Evolutionary conservation across 1,284 basidiomycete species (phyloP).

Genomic region (Cutaneotrichosporon mucoides): DNA sequence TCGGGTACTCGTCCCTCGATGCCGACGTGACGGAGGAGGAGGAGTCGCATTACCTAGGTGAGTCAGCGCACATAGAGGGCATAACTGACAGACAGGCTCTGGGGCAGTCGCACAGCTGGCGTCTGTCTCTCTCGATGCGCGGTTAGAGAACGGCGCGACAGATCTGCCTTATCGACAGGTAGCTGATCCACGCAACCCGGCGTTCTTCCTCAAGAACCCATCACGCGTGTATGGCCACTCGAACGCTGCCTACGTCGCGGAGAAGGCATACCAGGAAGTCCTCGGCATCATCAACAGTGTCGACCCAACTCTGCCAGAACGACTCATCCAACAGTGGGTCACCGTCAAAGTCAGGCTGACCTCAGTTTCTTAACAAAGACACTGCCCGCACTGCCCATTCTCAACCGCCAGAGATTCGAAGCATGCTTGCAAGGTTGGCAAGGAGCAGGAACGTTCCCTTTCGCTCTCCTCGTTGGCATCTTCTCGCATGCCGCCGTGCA

Average conservation of each 20-base stretch:
- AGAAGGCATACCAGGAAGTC: slow-evolving; percentile 16
- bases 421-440: slow-evolving; percentile 18
- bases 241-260: slow-evolving; percentile 16
- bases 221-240: slow-evolving; percentile 18
- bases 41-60: slow-evolving; percentile 26
- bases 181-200: slow-evolving; percentile 19
- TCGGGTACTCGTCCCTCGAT: slow-evolving; percentile 20
- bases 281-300: slow-evolving; percentile 4
- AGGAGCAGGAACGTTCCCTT: slow-evolving; percentile 20
- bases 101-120: slow-evolving; percentile 18
- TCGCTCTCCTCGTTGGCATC: slow-evolving; percentile 23
- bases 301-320: slow-evolving; percentile 12
- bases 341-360: background rate
- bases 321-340: slow-evolving; percentile 21
- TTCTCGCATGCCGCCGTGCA: slow-evolving; percentile 23
- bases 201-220: slow-evolving; percentile 23
- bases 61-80: background rate
- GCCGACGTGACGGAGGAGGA: slow-evolving; percentile 21
- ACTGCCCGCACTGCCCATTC: slow-evolving; percentile 24
- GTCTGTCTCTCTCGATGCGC: slow-evolving; percentile 12
- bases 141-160: slow-evolving; percentile 9
- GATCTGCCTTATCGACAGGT: slow-evolving; percentile 21
- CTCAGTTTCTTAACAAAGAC: slow-evolving; percentile 20
- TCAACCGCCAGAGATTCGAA: slow-evolving; percentile 25
- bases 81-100: slow-evolving; percentile 3